A percentile compares a stretch with the other conserved stretches of the same genome.
Evolutionary conservation across 768 basidiomycete species (phyloP).

Genomic region (Chlorophyllum brunneum): DNA sequence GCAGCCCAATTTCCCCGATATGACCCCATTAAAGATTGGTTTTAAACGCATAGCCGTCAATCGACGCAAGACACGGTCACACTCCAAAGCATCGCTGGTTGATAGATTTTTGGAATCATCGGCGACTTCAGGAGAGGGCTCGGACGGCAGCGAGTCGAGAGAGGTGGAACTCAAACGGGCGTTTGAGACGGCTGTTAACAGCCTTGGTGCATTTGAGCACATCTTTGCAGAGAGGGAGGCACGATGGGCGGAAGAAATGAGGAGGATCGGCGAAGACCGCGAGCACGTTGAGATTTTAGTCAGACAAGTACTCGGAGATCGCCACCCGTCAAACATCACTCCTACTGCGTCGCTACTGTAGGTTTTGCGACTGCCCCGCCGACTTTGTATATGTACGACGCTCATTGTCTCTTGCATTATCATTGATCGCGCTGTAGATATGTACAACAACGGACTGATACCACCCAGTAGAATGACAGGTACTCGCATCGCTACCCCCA

Average conservation of each 20-base stretch:
- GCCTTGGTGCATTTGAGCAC: constrained; percentile 54
- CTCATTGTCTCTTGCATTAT: constrained; percentile 11
- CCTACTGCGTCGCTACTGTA: not conserved
- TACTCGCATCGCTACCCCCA: no score
- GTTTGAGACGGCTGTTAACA: constrained; percentile 63
- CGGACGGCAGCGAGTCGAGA: constrained; percentile 48
- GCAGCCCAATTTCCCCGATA: constrained; percentile 42
- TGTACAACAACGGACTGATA: not conserved
- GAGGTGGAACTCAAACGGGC: constrained; percentile 69
- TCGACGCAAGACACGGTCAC: constrained; percentile 42
- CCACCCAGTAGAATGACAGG: no score
- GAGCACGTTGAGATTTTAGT: constrained; percentile 64
- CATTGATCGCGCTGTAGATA: not conserved
- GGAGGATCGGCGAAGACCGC: constrained; percentile 59
- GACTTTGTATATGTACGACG: not conserved
- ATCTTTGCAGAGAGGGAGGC: constrained; percentile 70
- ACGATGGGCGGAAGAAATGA: constrained; percentile 70
- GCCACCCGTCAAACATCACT: not conserved
- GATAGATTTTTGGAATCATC: constrained; percentile 47
- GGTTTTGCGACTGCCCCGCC: not conserved
- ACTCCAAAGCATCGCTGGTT: constrained; percentile 36
- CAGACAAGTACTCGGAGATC: constrained; percentile 53
- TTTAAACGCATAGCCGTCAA: constrained; percentile 60
- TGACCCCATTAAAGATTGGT: constrained; percentile 48
- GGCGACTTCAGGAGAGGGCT: constrained; percentile 46